Conservation (phyloP, 2,329 filamentous ascomycete genomes). For the Acephala macrosclerotiorum region DNA sequence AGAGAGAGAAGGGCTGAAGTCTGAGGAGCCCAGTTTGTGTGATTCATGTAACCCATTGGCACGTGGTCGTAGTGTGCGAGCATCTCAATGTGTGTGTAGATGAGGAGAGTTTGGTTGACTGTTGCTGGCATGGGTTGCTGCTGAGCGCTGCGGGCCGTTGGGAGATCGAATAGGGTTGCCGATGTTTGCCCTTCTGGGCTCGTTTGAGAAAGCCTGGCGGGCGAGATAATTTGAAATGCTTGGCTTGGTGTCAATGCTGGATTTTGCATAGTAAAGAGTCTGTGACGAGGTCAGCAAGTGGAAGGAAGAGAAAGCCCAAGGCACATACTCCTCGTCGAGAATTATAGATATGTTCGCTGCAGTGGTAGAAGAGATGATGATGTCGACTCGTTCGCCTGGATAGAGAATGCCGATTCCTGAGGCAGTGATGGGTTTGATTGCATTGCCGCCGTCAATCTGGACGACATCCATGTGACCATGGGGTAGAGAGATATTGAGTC, state of each 20-base stretch:
- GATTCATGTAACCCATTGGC: conserved; percentile 4
- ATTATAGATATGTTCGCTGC: neutral
- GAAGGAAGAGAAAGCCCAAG: neutral
- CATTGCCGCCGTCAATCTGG: conserved; percentile 50
- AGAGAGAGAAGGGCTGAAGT: neutral
- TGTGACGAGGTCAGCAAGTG: neutral
- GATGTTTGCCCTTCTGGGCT: neutral
- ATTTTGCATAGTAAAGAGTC: conserved; percentile 37
- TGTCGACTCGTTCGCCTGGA: neutral
- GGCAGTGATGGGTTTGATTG: conserved; percentile 44
- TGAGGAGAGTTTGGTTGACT: neutral
- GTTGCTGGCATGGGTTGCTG: neutral
- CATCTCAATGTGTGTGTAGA: conserved; percentile 2
- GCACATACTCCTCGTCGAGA: neutral
- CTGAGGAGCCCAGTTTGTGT: neutral
- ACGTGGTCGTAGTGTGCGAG: conserved; percentile 4
- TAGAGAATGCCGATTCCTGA: conserved; percentile 1
- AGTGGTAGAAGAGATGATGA: neutral
- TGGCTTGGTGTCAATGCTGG: conserved; percentile 23
- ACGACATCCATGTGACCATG: conserved; percentile 45
- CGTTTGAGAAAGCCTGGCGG: neutral
- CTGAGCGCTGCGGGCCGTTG: neutral
- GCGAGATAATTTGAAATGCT: neutral
- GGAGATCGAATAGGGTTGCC: neutral
- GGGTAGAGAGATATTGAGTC: conserved; percentile 46